Base-by-base conservation (phyloP, 148 eudicot species). In the Rheum nobile region DNA sequence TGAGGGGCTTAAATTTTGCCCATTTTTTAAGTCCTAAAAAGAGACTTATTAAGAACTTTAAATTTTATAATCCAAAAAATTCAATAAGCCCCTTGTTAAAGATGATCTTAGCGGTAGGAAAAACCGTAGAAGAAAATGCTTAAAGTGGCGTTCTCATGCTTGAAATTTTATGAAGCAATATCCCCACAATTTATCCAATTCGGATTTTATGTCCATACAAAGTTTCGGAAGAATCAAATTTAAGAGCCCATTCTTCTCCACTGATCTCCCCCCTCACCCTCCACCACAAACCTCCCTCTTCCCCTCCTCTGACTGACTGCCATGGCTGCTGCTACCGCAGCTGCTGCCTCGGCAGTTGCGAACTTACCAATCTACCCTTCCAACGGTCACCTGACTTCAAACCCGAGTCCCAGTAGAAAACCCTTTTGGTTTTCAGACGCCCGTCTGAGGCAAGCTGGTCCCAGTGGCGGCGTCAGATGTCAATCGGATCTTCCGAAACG, bases 261-360 rank as follows among this genome's bases (percentile, higher is more conserved):
- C 39, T 63, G 39, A 63, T 31, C 2, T 32, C 39, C 37, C 63
- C 63, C 38, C 10, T 63, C 69, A 32, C 69, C 9, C 69, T 63
- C 69, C 69, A 63, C 69, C 69, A 63, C 69, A 63, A 31, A 31
- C 9, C n/a, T 14, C 69, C 9, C 39, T 29, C 38, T 13, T 7
- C 37, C 21, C 38, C 29, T 63, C 68, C 68, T 26, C 38, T 32
- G 28, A 14, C 32, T 35, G 8, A 42, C 71, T 54, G 8, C 81
- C 74, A 90, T 84, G 89, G 87, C 86, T 12, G 76, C 86, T 16
- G 74, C 86, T 75, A 55, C 85, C 73, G 59, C 84, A 46, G 82
- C 84, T 14, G 43, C 79, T 78, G 71, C 85, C 21, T 38, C 48
- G 47, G 72, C 50, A 70, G 31, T 43, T 21, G 38, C 5, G 2